Conservation (phyloP, 1,284 basidiomycete genomes). For the Fomes fomentarius region DNA sequence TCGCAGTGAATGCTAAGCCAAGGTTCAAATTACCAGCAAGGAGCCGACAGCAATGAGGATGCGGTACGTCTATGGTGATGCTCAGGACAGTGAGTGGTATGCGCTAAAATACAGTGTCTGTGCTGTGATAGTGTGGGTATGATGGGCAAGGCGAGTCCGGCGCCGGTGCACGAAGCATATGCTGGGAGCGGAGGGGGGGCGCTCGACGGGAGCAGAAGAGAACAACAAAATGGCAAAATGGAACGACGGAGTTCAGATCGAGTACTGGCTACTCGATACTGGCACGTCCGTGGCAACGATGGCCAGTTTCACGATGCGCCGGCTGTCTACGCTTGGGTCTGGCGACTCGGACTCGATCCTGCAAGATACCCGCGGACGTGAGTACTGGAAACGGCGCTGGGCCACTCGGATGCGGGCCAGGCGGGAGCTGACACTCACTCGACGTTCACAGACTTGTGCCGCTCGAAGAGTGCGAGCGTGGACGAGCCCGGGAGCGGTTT, state of each 20-base stretch:
- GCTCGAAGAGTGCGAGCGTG: conserved; percentile 42
- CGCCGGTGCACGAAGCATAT: neutral
- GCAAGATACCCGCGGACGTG: conserved; percentile 3
- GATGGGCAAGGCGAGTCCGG: neutral
- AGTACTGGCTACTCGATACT: conserved; percentile 13
- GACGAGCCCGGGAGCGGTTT: conserved; percentile 40
- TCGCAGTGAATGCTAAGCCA: too few relatives aligned
- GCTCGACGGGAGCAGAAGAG: neutral
- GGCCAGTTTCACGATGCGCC: conserved; percentile 50
- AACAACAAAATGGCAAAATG: neutral
- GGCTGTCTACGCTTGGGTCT: conserved; percentile 43
- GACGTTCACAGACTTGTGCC: conserved; percentile 56
- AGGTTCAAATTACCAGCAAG: neutral
- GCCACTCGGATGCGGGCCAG: neutral
- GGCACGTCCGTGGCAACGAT: conserved; percentile 51
- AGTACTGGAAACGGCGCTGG: neutral
- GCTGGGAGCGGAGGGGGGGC: neutral
- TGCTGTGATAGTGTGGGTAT: conserved; percentile 5
- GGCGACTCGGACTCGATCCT: conserved; percentile 53
- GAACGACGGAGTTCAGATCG: conserved; percentile 6
- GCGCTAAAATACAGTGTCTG: conserved; percentile 15
- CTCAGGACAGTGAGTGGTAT: neutral
- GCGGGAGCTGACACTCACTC: conserved; percentile 40
- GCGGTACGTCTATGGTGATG: neutral
- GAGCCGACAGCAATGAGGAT: neutral